These are phyloP conservation scores for Lipomyces kockii DNA, from an alignment of 805 yeast species.

Conservation along the genomic window DNA sequence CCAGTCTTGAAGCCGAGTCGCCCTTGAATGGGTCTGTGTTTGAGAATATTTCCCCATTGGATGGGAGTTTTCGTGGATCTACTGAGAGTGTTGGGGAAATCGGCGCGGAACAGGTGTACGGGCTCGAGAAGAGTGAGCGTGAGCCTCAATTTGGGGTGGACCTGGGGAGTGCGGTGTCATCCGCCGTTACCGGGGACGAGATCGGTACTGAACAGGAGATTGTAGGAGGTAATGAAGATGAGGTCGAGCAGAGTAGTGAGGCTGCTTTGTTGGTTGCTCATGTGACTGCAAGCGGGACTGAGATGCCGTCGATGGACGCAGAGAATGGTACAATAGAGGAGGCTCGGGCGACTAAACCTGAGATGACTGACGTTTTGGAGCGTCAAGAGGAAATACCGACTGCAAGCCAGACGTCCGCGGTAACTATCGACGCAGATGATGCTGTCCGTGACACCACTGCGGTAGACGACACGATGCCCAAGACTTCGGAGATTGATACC, in stretches of 20 bases:
- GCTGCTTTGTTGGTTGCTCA: too few relatives aligned
- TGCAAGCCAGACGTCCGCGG: neutral
- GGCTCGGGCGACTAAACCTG: neutral
- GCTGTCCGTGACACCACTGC: constrained; percentile 1
- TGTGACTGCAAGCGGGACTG: too few relatives aligned
- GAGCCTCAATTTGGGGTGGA: neutral
- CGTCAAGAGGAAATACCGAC: neutral
- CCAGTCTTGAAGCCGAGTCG: constrained; percentile 6
- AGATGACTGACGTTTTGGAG: neutral
- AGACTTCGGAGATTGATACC: neutral
- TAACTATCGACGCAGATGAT: neutral
- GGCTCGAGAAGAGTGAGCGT: neutral
- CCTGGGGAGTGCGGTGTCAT: neutral
- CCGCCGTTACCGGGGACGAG: too few relatives aligned
- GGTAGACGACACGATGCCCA: constrained; percentile 3
- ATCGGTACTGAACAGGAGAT: neutral
- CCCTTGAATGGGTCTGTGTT: constrained; percentile 10
- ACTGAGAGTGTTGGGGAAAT: neutral
- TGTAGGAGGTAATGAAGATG: neutral
- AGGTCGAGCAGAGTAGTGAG: neutral
- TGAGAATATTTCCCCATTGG: constrained; percentile 3
- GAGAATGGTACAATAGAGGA: neutral
- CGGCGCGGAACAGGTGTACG: neutral
- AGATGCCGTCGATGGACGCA: too few relatives aligned
- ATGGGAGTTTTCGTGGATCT: neutral